phyloP scores from a whole-genome alignment of 441 rosid genomes.

The Gossypium gossypioides region DNA sequence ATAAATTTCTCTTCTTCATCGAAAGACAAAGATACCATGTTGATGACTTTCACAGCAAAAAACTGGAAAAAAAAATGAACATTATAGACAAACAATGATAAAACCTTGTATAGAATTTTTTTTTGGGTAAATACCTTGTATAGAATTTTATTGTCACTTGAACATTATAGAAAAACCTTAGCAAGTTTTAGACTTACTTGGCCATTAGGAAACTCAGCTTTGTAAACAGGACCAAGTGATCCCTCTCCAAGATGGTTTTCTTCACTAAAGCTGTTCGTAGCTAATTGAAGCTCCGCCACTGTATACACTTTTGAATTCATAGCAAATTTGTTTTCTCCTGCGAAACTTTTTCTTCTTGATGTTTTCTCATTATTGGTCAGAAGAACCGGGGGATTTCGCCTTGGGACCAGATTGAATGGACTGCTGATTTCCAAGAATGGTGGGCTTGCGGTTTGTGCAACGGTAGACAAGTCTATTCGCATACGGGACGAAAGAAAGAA shows the following conservation, averaged over 20 bases:
- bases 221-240: conserved; percentile 87
- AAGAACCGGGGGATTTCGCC: conserved; percentile 24
- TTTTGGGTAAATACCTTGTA: neutral
- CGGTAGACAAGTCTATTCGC: conserved; percentile 25
- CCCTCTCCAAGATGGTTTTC: conserved; percentile 75
- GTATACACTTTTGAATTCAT: conserved; percentile 46
- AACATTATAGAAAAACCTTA: neutral
- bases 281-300: conserved; percentile 65
- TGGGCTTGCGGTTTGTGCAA: conserved; percentile 44
- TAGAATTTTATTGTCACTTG: conserved; percentile 5
- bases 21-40: conserved; percentile 57
- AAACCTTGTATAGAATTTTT: conserved; percentile 1
- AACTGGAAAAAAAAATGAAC: conserved; percentile 32
- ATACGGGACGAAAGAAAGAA: conserved; percentile 9
- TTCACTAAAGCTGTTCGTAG: conserved; percentile 67
- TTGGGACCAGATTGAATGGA: conserved; percentile 31
- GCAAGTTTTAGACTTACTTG: conserved; percentile 34
- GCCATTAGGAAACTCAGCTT: conserved; percentile 67
- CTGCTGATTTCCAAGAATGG: conserved; percentile 33
- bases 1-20: conserved; percentile 74
- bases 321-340: conserved; percentile 39
- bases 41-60: conserved; percentile 67
- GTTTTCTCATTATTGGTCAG: conserved; percentile 32
- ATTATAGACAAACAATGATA: neutral
- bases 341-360: conserved; percentile 44